Evolutionary conservation across 129 eudicot genomes (phyloP), one percentile per base, ranked within the genome.

Genomic region (Pulicaria dysenterica): DNA sequence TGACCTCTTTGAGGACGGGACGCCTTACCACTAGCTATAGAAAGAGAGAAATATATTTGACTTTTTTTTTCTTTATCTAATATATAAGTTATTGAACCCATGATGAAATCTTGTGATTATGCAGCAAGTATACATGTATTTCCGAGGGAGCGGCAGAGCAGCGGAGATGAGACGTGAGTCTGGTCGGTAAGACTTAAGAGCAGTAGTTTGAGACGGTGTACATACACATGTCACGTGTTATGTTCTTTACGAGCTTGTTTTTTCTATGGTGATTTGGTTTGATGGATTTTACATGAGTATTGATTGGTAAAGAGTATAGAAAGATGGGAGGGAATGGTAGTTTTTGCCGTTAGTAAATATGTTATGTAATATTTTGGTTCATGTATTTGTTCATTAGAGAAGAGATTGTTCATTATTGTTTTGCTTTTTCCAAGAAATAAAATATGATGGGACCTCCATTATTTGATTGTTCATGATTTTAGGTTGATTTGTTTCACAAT

Each of bases 71-170:
- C 0, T n/a, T n/a, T n/a, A n/a, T n/a, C n/a, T n/a, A 39, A 1
- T 40, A 36, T 44, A 5, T 38, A 39, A 3, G 37, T 12, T 51
- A 51, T 15, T 39, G 40, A 69, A 40, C n/a, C 14, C 4, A 15
- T 38, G 38, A 60, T 59, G 49, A 47, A 47, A 76, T 58, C 66
- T 16, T 75, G 4, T 58, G 47, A 34, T 67, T 46, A 38, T 84
- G 86, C 99, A 95, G 97, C 99, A 95, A 95, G 97, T 91, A 63
- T 88, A 90, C 77, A 95, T 91, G 97, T 90, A 95, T 54, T 95
- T 95, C 91, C 88, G 97, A 9, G 97, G 97, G 46, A 95, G 94
- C 15, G 97, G 99, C 7, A 68, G 72, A 82, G 97, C 91, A 0
- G 91, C 96, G 1, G 91, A 95, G 75, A 81, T 95, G 96, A 95